Evolutionary conservation across 2,329 filamentous ascomycete genomes (phyloP), one percentile per base, ranked within the genome.

Genomic region (Scolecobasidium constrictum): DNA sequence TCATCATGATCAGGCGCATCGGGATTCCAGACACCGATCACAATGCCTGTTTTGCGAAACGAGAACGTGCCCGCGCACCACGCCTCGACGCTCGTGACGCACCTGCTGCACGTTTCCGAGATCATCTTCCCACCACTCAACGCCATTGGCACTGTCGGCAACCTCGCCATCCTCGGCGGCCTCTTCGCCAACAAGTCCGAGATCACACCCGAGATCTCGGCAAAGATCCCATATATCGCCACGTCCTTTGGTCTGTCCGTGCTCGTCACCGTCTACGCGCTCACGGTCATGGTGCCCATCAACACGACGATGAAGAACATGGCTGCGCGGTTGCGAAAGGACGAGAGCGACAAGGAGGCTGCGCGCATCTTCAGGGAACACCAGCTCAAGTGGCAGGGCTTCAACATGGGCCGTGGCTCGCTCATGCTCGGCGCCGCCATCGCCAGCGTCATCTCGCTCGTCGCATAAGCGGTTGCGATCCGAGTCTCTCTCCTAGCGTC

Each of bases 81-180:
- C 51, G 46, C 51, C 40, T 52, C 50, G 45, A 50, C 47, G n/a
- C 47, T 49, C 41, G 50, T 51, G 38, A 49, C 48, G 45, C 55
- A 52, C 47, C 52, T 58, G 6, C 51, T 58, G 7, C 48, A 53
- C 44, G 50, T 52, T 33, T 50, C 47, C 48, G 56, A 58, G 46
- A 37, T 47, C 35, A 53, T 57, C 51, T 57, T 57, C 50, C 55
- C 56, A 12, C 52, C 50, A 1, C 49, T 57, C 43, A 57, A 58
- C 46, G 50, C 47, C 21, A 33, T 51, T 36, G 53, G 53, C 52
- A 53, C 55, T n/a, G 21, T 57, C 38, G 42, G 47, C 47, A 57
- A 56, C 48, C 50, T 58, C 42, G 46, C 46, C 48, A 35, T 56
- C 17, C 47, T 52, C 26, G 39, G 53, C 34, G 50, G 46, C 33